Conservation (phyloP, 2,329 filamentous ascomycete species). For the Cercospora sojina region DNA sequence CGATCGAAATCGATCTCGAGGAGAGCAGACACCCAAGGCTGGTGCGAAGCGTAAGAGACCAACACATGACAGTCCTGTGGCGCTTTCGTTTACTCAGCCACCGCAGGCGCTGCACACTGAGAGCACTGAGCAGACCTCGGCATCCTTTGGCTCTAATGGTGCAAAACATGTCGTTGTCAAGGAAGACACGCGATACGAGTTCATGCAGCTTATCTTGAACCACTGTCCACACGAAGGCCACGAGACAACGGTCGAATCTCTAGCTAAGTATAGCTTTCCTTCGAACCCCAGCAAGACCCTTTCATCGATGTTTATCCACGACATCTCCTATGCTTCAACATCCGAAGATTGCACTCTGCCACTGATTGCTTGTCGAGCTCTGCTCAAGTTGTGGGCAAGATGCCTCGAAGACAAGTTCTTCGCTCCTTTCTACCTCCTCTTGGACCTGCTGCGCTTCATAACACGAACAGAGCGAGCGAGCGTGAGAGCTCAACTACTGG, state of each 20-base stretch:
- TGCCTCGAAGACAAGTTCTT: slow-evolving; percentile 65
- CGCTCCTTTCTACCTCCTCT: slow-evolving; percentile 63
- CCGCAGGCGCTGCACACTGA: slow-evolving; percentile 24
- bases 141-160: slow-evolving; percentile 13
- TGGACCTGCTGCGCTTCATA: slow-evolving; percentile 64
- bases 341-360: slow-evolving; percentile 55
- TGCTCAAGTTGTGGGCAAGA: slow-evolving; percentile 66
- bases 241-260: slow-evolving; percentile 65
- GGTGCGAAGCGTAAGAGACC: slow-evolving; percentile 67
- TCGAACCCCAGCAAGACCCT: slow-evolving; percentile 63
- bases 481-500: slow-evolving; percentile 60
- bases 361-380: slow-evolving; percentile 61
- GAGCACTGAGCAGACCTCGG: slow-evolving; percentile 23
- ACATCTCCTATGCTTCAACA: slow-evolving; percentile 57
- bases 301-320: slow-evolving; percentile 66
- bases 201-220: slow-evolving; percentile 63
- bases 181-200: slow-evolving; percentile 32
- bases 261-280: slow-evolving; percentile 65
- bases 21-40: slow-evolving; percentile 59
- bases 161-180: slow-evolving; percentile 4
- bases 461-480: slow-evolving; percentile 61
- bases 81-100: slow-evolving; percentile 38
- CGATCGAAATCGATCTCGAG: slow-evolving; percentile 48
- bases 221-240: slow-evolving; percentile 57
- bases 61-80: slow-evolving; percentile 64